Conservation (phyloP, 768 basidiomycete species). For the Crepidotus variabilis region DNA sequence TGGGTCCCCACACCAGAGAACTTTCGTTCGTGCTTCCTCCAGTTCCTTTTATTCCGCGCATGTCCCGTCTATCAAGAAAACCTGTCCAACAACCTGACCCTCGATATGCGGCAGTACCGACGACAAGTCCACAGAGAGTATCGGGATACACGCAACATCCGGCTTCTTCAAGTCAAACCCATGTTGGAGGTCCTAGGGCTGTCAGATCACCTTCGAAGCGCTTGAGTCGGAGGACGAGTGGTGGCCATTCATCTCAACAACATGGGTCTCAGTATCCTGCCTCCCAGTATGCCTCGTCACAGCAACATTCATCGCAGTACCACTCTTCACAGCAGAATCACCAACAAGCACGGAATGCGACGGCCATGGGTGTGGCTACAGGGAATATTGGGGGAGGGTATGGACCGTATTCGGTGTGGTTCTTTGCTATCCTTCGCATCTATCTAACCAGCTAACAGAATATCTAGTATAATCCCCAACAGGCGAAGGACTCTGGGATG, state of each 20-base stretch:
- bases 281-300: no score
- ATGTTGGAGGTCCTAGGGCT: constrained; percentile 18
- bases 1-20: constrained; percentile 1
- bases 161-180: constrained; percentile 23
- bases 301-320: not conserved
- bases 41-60: constrained; percentile 1
- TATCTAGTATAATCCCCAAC: constrained; percentile 54
- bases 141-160: constrained; percentile 19
- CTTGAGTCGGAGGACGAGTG: not conserved
- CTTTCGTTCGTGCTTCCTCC: constrained; percentile 1
- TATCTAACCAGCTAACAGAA: constrained; percentile 8
- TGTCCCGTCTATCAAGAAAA: constrained; percentile 10
- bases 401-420: constrained; percentile 82
- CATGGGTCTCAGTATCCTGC: not conserved
- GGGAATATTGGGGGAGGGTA: constrained; percentile 77
- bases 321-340: constrained; percentile 6
- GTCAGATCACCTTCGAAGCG: constrained; percentile 18
- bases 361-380: constrained; percentile 75
- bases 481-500: constrained; percentile 37
- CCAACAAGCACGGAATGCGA: constrained; percentile 44
- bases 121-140: constrained; percentile 39
- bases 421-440: constrained; percentile 6
- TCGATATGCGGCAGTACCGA: constrained; percentile 66
- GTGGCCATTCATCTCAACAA: not conserved
- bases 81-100: constrained; percentile 34